These are phyloP conservation scores for Schwanniomyces pseudopolymorphus DNA, from an alignment of 805 yeast species.

Conservation along the genomic window DNA sequence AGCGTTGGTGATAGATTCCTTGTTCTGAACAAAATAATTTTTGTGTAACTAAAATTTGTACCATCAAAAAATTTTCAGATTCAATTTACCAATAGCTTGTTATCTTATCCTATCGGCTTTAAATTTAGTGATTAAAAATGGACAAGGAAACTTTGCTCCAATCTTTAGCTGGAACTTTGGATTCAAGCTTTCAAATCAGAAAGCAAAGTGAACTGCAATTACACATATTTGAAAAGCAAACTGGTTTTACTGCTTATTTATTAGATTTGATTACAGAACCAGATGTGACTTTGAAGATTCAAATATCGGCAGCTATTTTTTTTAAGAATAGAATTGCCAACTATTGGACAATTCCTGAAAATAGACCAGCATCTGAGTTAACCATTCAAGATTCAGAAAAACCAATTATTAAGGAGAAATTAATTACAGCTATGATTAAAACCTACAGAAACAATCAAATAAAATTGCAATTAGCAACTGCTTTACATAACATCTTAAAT, in stretches of 20 bases:
- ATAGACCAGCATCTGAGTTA: conserved; percentile 18
- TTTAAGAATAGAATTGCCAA: conserved; percentile 41
- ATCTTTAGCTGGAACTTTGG: conserved; percentile 55
- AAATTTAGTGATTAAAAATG: conserved; percentile 23
- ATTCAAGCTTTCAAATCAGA: conserved; percentile 48
- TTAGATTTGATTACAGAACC: conserved; percentile 50
- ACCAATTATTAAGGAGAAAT: conserved; percentile 41
- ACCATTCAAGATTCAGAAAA: conserved; percentile 35
- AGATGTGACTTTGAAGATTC: conserved; percentile 35
- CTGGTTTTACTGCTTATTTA: conserved; percentile 57
- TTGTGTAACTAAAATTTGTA: conserved; percentile 1
- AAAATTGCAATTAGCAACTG: conserved; percentile 56
- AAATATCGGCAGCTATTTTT: conserved; percentile 43
- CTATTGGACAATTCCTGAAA: conserved; percentile 39
- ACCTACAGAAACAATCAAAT: conserved; percentile 35
- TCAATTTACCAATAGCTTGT: background rate
- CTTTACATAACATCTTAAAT: conserved; percentile 53
- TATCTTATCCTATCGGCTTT: background rate
- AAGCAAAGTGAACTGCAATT: conserved; percentile 55
- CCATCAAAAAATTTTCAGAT: conserved; percentile 8
- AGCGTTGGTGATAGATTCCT: too few species aligned
- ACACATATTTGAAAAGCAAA: conserved; percentile 50
- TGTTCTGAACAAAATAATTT: background rate
- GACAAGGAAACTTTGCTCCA: conserved; percentile 50
- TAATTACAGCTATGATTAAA: conserved; percentile 42